Conservation (phyloP, 1,139 yeast species). For the Hansenula lynferdii region DNA sequence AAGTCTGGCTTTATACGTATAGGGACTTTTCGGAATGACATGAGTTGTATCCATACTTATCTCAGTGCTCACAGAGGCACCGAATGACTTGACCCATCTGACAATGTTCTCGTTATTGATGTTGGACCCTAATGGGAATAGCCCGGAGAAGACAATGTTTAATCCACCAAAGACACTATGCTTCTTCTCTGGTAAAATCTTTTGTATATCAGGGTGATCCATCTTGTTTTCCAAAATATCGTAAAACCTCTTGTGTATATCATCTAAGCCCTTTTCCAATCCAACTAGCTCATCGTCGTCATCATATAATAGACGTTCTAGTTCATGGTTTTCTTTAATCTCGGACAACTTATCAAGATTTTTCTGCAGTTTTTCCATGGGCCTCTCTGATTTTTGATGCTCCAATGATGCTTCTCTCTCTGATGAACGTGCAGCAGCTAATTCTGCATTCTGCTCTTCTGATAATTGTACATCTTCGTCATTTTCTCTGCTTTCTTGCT, state of each 20-base stretch:
- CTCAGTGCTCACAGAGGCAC: conserved; percentile 78
- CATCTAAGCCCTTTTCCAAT: conserved; percentile 56
- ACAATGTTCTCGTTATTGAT: conserved; percentile 78
- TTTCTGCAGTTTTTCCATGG: conserved; percentile 78
- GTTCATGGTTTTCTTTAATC: conserved; percentile 17
- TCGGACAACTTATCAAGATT: conserved; percentile 66
- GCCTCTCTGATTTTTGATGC: conserved; percentile 51
- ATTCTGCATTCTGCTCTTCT: conserved; percentile 26
- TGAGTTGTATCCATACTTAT: conserved; percentile 79
- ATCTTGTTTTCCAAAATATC: conserved; percentile 28
- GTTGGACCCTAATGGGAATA: conserved; percentile 73
- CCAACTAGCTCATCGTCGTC: conserved; percentile 74
- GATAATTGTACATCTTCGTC: conserved; percentile 24
- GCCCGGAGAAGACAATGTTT: conserved; percentile 77
- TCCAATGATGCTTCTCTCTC: conserved; percentile 33
- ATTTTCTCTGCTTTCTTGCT: conserved; percentile 18
- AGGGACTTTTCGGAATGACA: conserved; percentile 73
- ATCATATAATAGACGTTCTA: conserved; percentile 56
- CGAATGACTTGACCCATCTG: conserved; percentile 88
- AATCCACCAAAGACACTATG: conserved; percentile 60
- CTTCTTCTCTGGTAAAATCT: conserved; percentile 71
- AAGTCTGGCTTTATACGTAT: conserved; percentile 73
- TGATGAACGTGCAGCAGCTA: conserved; percentile 25
- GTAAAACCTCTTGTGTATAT: conserved; percentile 68
- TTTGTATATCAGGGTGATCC: conserved; percentile 51